Evolutionary conservation across 257 asterid species (phyloP), one percentile per base, ranked within the genome.

Genomic region (Solanum tarapatanum): DNA sequence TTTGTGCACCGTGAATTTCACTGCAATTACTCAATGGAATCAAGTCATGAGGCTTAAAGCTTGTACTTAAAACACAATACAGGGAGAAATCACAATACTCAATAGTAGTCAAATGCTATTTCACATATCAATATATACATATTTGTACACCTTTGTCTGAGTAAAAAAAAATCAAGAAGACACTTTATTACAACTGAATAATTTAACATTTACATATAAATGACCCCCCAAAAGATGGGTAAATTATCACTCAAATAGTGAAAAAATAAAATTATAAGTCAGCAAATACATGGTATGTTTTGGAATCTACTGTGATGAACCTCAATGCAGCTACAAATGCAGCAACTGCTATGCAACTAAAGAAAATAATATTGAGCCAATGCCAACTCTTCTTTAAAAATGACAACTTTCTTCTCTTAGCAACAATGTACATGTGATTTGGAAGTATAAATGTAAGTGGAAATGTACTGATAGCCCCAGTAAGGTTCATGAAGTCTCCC

Each of bases 401-500:
- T 19, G 82, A 89, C 37, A 97, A 87, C 88, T 90, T 90, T 86
- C 48, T 88, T 32, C 86, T 89, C 93, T 90, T 93, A 24, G 99
- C 98, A 51, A 92, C 91, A 11, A 97, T 93, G 86, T 97, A 97
- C 99, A 97, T 96, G 89, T 96, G 99, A 94, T 97, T 95, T n/a
- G 99, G 99, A 24, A 97, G 98, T 73, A 97, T 97, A 91, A 97
- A 97, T 0, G 99, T 97, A 12, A 97, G 96, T 1, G 99, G 99
- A 88, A 95, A 96, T 35, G 98, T 95, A 96, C 98, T 94, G 39
- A 95, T 84, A 26, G 99, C 98, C 30, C 99, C 99, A 1, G 99
- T 93, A 3, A 97, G 95, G 94, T 98, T 97, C 99, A 96, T 97
- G 91, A 97, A 97, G 86, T 96, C 99, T 86, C 99, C 99, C 87